Conservation (phyloP, 257 asterid genomes). For the Henckelia pumila region DNA sequence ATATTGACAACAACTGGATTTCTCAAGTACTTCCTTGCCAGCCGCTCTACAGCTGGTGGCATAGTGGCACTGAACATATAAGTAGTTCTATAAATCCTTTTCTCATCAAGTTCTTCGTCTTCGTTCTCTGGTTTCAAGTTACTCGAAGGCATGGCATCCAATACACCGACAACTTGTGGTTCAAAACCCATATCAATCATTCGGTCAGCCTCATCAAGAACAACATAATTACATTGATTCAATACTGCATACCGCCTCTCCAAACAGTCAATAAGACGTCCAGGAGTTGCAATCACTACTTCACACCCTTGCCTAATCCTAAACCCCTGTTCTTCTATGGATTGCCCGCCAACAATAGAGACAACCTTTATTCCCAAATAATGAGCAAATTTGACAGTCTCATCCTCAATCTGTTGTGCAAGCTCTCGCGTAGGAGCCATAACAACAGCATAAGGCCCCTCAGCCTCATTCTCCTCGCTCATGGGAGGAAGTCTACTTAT, state of each 20-base stretch:
- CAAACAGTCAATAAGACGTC: constrained; percentile 57
- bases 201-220: constrained; percentile 63
- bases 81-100: constrained; percentile 46
- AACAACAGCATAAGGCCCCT: constrained; percentile 54
- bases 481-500: constrained; percentile 51
- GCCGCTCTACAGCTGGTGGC: constrained; percentile 63
- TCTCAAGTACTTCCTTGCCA: constrained; percentile 56
- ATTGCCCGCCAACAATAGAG: constrained; percentile 59
- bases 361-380: constrained; percentile 56
- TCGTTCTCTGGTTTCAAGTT: constrained; percentile 62
- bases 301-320: constrained; percentile 61
- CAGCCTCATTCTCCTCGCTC: constrained; percentile 48
- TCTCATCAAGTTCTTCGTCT: constrained; percentile 39
- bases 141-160: constrained; percentile 68
- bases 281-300: constrained; percentile 66
- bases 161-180: constrained; percentile 57
- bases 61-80: constrained; percentile 67
- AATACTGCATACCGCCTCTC: constrained; percentile 54
- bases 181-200: constrained; percentile 77
- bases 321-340: constrained; percentile 59
- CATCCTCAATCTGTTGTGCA: constrained; percentile 50
- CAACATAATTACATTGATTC: constrained; percentile 60
- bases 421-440: constrained; percentile 56
- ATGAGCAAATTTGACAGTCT: constrained; percentile 49
- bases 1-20: constrained; percentile 64